phyloP scores from a whole-genome alignment of 805 yeast genomes.

The Candida ficus region DNA sequence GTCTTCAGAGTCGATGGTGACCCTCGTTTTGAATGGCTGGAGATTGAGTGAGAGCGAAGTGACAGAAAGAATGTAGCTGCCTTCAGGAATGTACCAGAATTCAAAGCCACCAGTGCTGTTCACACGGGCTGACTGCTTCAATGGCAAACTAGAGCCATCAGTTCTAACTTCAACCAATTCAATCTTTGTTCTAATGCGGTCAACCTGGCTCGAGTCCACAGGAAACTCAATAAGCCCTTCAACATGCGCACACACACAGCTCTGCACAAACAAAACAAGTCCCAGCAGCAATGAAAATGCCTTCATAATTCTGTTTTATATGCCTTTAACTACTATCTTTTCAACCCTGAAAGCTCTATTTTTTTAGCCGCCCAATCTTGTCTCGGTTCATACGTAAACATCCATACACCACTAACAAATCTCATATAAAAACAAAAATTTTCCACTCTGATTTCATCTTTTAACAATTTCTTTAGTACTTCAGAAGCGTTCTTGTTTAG shows the following conservation, averaged over 20 bases:
- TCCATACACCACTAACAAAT: constrained; percentile 8
- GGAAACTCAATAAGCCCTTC: constrained; percentile 14
- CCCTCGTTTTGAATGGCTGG: constrained; percentile 18
- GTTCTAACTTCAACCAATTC: constrained; percentile 9
- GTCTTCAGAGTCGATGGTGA: constrained; percentile 14
- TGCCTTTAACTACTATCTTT: too few species aligned
- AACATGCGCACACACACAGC: constrained; percentile 8
- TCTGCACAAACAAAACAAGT: constrained; percentile 1
- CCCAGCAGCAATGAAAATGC: too few species aligned
- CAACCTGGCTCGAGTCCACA: constrained; percentile 10
- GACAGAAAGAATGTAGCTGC: constrained; percentile 16
- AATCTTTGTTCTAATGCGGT: constrained; percentile 13
- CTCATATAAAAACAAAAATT: constrained; percentile 3
- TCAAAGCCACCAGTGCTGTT: constrained; percentile 14
- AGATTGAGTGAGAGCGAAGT: constrained; percentile 19
- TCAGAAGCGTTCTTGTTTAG: constrained; percentile 26
- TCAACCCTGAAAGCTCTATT: neutral
- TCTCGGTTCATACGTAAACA: too few species aligned
- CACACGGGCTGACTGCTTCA: constrained; percentile 8
- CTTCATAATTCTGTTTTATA: too few species aligned
- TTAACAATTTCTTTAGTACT: neutral
- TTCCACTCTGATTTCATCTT: neutral
- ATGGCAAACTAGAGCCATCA: neutral
- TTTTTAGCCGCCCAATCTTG: too few species aligned
- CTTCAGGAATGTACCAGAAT: constrained; percentile 13